Evolutionary conservation across 2,329 filamentous ascomycete genomes (phyloP), one percentile per base, ranked within the genome.

Genomic region (Byssoonygena ceratinophila): DNA sequence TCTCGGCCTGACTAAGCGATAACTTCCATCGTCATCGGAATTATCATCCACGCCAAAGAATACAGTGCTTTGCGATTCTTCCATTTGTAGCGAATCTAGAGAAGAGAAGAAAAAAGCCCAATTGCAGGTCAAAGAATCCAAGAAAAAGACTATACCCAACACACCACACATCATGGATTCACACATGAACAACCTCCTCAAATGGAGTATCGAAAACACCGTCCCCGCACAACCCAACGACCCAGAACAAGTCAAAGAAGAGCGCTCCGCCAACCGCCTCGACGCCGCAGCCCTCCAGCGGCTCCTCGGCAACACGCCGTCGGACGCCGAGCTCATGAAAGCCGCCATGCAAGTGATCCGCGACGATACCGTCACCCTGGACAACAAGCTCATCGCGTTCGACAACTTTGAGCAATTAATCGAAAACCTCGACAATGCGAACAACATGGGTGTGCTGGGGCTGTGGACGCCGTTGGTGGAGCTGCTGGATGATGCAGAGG

Each of bases 361-460:
- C 8, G 80, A 81, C 16, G 72, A 81, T 7, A 77, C 84, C 53
- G 73, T 84, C 52, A 78, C 80, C 3, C 75, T 91, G 46, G 84
- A 88, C 40, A 80, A 87, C 70, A 88, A 87, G 68, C 71, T 94
- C 51, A 79, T 83, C 54, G 90, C 90, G 34, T 94, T 94, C 70
- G 90, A 95, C 77, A 95, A 96, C 72, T 85, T 96, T 57, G 90
- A 95, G 73, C 87, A 94, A 69, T 76, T 95, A 54, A 84, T 96
- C 62, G 89, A 96, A 74, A 82, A 80, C 57, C 81, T 97, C 61
- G 92, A 98, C 76, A 98, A 98, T 68, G 91, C 92, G 54, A 98
- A 97, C 75, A 94, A 96, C 71, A 79, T 98, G 60, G 82, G 82
- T 59, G 79, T 79, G 25, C 73, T 96, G 18, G 78, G 78, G 5